Percentiles rank a stretch among this genome's conserved stretches.
phyloP scores from a whole-genome alignment of 345 rosid species.

The Euphorbia pulcherrima region DNA sequence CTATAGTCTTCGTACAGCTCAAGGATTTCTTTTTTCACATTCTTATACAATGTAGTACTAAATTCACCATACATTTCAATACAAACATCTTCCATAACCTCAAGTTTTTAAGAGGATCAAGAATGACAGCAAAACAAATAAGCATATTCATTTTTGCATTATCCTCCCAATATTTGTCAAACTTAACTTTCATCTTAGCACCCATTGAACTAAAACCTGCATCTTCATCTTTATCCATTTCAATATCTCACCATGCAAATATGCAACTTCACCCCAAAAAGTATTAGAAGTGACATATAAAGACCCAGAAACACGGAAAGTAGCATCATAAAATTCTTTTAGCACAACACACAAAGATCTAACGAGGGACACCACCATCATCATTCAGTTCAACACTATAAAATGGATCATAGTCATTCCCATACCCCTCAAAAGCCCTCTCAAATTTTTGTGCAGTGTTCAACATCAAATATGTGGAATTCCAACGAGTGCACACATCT shows the following conservation, averaged over 20 bases:
- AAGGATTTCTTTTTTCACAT: no score
- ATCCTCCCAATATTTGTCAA: background rate
- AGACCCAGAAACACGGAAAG: background rate
- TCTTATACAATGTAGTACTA: no score
- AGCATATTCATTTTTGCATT: background rate
- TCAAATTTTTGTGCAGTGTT: constrained; percentile 1
- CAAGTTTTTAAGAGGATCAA: background rate
- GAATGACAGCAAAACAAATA: background rate
- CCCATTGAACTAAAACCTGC: background rate
- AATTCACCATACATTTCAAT: background rate
- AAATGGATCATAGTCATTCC: background rate
- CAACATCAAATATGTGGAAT: constrained; percentile 7
- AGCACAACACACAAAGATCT: background rate
- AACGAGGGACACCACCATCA: background rate
- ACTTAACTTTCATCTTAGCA: background rate
- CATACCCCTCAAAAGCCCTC: background rate
- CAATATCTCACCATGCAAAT: background rate
- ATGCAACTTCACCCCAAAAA: background rate
- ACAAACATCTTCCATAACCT: background rate
- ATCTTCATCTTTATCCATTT: background rate
- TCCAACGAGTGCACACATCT: background rate
- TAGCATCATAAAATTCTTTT: background rate
- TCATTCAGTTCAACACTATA: background rate
- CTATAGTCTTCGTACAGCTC: no score
- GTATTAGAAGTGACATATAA: background rate